Evolutionary conservation across 768 basidiomycete species (phyloP), one percentile per base, ranked within the genome.

Genomic region (Flagelloscypha sp.): DNA sequence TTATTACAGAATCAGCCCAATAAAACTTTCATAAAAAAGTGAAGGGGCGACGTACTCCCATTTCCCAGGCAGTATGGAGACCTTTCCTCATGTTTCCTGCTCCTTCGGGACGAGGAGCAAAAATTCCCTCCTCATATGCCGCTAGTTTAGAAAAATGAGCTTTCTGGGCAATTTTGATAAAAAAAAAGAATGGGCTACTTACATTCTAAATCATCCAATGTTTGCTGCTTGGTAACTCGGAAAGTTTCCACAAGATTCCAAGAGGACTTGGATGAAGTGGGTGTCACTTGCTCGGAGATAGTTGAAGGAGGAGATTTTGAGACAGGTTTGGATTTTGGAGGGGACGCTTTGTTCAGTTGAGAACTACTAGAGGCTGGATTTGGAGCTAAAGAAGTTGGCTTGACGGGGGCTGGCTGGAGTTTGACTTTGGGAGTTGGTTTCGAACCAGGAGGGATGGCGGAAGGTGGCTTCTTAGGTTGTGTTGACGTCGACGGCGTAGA

Each of bases 401-500:
- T 76, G 32, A 80, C 57, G 18, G 82, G 83, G 2, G 61, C 74
- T 1, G 83, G 83, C 16, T 74, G 70, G 11, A 83, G 60, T 40
- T 80, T 76, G 33, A 81, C 57, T 53, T 75, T 65, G 24, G 48
- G 53, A 53, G 79, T 67, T 34, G 55, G 55, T 38, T 62, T 68
- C 5, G 53, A 48, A 36, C 47, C 25, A 4, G 53, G 12, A 35
- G 41, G 38, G 38, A 40, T 44, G 25, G 58, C 35, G 34, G 57
- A 48, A 27, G 50, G 47, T 24, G 36, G 34, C 22, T 41, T 27
- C 31, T 47, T 44, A 40, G 45, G 61, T 38, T n/a, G n/a, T n/a
- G n/a, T n/a, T n/a, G n/a, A n/a, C n/a, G n/a, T n/a, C n/a, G n/a
- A n/a, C n/a, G n/a, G n/a, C n/a, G n/a, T n/a, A n/a, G n/a, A n/a